phyloP scores from a whole-genome alignment of 257 asterid species.

The Henckelia pumila region DNA sequence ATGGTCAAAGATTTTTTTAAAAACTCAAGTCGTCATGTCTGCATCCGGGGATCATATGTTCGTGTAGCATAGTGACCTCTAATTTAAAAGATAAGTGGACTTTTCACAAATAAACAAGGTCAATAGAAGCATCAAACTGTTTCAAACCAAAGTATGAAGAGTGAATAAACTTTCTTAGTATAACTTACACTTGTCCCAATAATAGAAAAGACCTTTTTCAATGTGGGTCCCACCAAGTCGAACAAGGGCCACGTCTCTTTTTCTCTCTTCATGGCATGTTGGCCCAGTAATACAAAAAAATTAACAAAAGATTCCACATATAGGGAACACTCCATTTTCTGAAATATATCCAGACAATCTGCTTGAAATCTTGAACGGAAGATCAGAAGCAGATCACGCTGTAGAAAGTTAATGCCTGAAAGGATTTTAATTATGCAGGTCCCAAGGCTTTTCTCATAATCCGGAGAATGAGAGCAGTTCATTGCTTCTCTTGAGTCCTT shows the following conservation, averaged over 20 bases:
- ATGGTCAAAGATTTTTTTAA: not conserved
- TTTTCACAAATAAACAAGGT: not conserved
- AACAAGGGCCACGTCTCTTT: slow-evolving; percentile 91
- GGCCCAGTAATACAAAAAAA: slow-evolving; percentile 58
- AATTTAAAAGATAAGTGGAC: not conserved
- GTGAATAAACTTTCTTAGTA: slow-evolving; percentile 14
- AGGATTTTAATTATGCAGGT: slow-evolving; percentile 77
- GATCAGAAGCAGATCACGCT: slow-evolving; percentile 47
- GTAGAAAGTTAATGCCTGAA: slow-evolving; percentile 50
- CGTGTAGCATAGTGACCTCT: not conserved
- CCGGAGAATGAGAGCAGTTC: slow-evolving; percentile 46
- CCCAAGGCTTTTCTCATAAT: slow-evolving; percentile 66
- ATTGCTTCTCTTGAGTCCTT: slow-evolving; percentile 52
- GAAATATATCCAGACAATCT: slow-evolving; percentile 59
- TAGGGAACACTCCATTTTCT: slow-evolving; percentile 44
- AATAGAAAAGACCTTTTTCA: slow-evolving; percentile 55
- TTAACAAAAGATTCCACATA: slow-evolving; percentile 48
- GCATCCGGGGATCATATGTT: not conserved
- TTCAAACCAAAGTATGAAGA: slow-evolving; percentile 12
- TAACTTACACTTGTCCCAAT: slow-evolving; percentile 63
- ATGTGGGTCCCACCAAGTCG: slow-evolving; percentile 67
- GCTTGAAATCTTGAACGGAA: slow-evolving; percentile 67
- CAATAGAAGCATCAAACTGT: slow-evolving; percentile 9
- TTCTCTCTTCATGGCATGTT: slow-evolving; percentile 62
- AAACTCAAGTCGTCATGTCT: not conserved